Evolutionary conservation across 2,329 filamentous ascomycete species (phyloP).

Genomic region (Xylaria digitata): DNA sequence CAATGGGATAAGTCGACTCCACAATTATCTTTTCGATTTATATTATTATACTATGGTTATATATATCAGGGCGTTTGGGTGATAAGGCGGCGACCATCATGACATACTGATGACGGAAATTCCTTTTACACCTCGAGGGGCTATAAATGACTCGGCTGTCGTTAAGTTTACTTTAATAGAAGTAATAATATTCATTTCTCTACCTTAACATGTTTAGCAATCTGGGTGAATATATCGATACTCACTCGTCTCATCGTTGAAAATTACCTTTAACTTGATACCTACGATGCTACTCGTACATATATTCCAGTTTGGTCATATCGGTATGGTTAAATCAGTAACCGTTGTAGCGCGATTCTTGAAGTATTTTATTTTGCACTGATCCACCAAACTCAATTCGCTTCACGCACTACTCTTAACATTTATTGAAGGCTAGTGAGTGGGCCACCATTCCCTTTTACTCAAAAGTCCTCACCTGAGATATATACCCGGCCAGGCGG

Average conservation of each 20-base stretch:
- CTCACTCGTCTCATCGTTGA: neutral
- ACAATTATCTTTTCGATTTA: neutral
- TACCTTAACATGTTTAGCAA: neutral
- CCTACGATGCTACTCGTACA: too few relatives aligned
- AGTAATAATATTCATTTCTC: constrained; percentile 10
- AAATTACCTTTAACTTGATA: too few relatives aligned
- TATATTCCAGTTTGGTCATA: too few relatives aligned
- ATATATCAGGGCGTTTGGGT: constrained; percentile 28
- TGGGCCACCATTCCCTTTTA: too few relatives aligned
- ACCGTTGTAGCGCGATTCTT: too few relatives aligned
- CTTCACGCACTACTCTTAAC: too few relatives aligned
- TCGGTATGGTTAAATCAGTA: too few relatives aligned
- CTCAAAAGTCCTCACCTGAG: too few relatives aligned
- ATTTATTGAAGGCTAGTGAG: too few relatives aligned
- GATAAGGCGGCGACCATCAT: neutral
- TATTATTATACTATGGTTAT: neutral
- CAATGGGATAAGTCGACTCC: constrained; percentile 23
- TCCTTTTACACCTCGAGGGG: neutral
- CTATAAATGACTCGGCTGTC: neutral
- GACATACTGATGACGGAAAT: neutral
- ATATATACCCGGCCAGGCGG: neutral
- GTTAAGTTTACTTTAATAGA: constrained; percentile 9
- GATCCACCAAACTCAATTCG: too few relatives aligned
- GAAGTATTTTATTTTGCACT: too few relatives aligned
- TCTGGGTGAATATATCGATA: neutral